Evolutionary conservation across 1,284 basidiomycete genomes (phyloP).

Genomic region (Puccinia novopanici): DNA sequence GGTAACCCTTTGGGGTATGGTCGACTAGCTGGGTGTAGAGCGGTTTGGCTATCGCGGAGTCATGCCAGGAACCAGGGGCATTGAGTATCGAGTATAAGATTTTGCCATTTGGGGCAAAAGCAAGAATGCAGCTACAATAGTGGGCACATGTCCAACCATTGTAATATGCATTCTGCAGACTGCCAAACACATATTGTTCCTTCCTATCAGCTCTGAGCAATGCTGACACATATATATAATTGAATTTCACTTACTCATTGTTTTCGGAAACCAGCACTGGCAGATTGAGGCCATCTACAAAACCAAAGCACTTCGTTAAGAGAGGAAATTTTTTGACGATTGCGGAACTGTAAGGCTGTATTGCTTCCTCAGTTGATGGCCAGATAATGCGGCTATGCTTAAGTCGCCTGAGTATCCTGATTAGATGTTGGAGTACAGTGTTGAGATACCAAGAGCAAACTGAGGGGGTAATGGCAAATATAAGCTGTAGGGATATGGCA

Average conservation of each 20-base stretch:
- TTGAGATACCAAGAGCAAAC: background rate
- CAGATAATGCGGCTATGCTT: background rate
- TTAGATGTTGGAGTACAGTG: background rate
- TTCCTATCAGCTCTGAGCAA: too few relatives aligned
- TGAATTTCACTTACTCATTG: too few relatives aligned
- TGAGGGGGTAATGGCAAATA: background rate
- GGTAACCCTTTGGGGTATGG: slow-evolving; percentile 7
- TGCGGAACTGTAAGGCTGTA: background rate
- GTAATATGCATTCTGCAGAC: background rate
- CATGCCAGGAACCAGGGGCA: slow-evolving; percentile 53
- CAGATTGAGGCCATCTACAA: slow-evolving; percentile 3
- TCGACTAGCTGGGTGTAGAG: background rate
- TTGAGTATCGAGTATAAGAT: slow-evolving; percentile 60
- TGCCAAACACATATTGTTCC: too few relatives aligned
- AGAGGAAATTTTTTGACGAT: background rate
- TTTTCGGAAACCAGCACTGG: background rate
- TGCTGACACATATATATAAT: too few relatives aligned
- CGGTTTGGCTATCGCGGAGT: background rate
- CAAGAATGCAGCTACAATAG: background rate
- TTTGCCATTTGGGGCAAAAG: slow-evolving; percentile 2
- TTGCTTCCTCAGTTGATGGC: background rate
- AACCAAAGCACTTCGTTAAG: background rate
- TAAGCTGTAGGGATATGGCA: background rate
- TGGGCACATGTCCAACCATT: too few relatives aligned
- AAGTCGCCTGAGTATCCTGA: background rate